Evolutionary conservation across 257 asterid species (phyloP).

Genomic region (Knoxia roxburghii): DNA sequence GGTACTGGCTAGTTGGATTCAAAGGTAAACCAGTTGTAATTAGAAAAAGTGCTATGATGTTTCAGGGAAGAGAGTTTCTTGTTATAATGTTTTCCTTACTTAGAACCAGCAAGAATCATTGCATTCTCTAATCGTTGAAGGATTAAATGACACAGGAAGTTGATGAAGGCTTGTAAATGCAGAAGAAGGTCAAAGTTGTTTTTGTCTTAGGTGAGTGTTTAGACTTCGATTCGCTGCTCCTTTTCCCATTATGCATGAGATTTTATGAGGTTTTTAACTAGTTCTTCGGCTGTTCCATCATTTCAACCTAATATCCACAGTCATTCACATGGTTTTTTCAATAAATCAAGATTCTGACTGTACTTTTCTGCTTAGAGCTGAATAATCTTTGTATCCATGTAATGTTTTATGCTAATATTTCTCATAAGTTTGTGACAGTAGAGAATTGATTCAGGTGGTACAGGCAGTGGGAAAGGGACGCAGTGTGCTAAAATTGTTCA

Average conservation of each 20-base stretch:
- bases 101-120: not conserved
- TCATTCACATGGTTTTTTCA: too few species aligned
- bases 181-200: slow-evolving; percentile 47
- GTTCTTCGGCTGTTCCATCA: not conserved
- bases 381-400: not conserved
- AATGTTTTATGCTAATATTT: not conserved
- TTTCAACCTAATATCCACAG: too few species aligned
- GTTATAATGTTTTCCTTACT: not conserved
- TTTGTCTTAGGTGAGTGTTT: slow-evolving; percentile 56
- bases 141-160: slow-evolving; percentile 30
- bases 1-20: not conserved
- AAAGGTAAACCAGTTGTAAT: not conserved
- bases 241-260: not conserved
- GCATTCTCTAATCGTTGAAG: not conserved
- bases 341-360: not conserved
- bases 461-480: slow-evolving; percentile 97
- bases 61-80: not conserved
- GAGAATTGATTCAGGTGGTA: slow-evolving; percentile 53
- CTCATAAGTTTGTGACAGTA: not conserved
- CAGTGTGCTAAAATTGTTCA: slow-evolving; percentile 74
- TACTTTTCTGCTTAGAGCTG: too few species aligned
- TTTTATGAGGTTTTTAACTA: not conserved
- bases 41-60: not conserved
- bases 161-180: slow-evolving; percentile 30
- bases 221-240: not conserved